Evolutionary conservation across 208 protist species (phyloP).

Genomic region (Jaenimonas drosophilae): DNA sequence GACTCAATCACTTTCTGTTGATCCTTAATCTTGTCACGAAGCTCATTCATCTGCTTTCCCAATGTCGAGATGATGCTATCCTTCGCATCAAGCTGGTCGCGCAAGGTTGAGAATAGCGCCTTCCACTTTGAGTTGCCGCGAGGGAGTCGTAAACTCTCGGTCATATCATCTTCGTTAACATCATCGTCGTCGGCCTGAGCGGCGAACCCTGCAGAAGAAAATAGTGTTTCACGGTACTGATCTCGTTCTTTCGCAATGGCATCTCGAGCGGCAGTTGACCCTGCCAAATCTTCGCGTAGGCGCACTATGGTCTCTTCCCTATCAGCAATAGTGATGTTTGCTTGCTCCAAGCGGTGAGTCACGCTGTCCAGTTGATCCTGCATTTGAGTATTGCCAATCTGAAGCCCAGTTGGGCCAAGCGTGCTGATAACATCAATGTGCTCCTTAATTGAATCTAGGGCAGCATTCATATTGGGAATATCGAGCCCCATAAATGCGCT

Average conservation of each 20-base stretch:
- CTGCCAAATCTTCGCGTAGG: conserved; percentile 52
- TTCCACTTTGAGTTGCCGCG: conserved; percentile 12
- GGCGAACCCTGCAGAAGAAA: conserved; percentile 24
- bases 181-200: not conserved
- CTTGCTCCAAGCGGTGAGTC: conserved; percentile 45
- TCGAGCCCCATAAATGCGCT: conserved; percentile 36
- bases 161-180: conserved; percentile 2
- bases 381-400: not conserved
- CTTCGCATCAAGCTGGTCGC: conserved; percentile 62
- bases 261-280: conserved; percentile 38
- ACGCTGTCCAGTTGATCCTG: conserved; percentile 29
- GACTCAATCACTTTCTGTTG: conserved; percentile 11
- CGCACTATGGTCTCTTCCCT: conserved; percentile 21
- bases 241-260: conserved; percentile 59
- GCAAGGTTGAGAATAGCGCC: conserved; percentile 42
- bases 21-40: conserved; percentile 9
- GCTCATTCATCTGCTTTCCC: conserved; percentile 19
- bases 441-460: conserved; percentile 39
- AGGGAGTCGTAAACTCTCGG: not conserved
- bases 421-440: conserved; percentile 57
- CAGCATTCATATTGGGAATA: conserved; percentile 20
- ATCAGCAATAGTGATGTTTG: conserved; percentile 51
- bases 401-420: not conserved
- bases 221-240: conserved; percentile 68
- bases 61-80: conserved; percentile 63